phyloP scores from a whole-genome alignment of 305 asterid species.

The Rubia peregrina region DNA sequence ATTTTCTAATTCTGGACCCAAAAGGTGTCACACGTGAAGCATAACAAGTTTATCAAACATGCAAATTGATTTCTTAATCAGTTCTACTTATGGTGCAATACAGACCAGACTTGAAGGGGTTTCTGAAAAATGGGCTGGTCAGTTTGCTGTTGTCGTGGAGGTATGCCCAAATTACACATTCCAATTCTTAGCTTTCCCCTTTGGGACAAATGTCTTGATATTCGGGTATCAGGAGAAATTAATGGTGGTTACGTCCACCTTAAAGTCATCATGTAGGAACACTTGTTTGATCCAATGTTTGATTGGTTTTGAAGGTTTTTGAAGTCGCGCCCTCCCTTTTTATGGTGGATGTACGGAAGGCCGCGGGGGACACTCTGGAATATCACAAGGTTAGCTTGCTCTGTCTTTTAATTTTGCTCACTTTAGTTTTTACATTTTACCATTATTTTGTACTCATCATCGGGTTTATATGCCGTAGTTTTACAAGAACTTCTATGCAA shows the following conservation, averaged over 20 bases:
- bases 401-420: not conserved
- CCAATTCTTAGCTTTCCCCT: not conserved
- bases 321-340: constrained; percentile 93
- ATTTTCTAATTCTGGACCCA: not conserved
- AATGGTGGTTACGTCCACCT: not conserved
- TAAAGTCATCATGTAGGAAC: not conserved
- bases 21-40: not conserved
- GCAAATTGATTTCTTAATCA: not conserved
- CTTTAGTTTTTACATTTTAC: no score
- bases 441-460: not conserved
- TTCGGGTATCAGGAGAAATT: not conserved
- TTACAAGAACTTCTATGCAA: constrained; percentile 63
- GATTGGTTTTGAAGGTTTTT: constrained; percentile 43
- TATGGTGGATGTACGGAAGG: constrained; percentile 92
- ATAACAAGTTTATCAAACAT: not conserved
- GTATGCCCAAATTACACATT: constrained; percentile 25
- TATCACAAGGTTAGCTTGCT: constrained; percentile 63
- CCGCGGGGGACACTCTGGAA: constrained; percentile 89
- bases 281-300: not conserved
- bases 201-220: not conserved
- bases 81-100: constrained; percentile 17
- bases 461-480: constrained; percentile 40
- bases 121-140: constrained; percentile 53
- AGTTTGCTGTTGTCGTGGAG: constrained; percentile 90
- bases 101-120: constrained; percentile 93